These are phyloP conservation scores for Chenopodium quinoa DNA, from an alignment of 148 eudicot genomes.

Conservation along the genomic window DNA sequence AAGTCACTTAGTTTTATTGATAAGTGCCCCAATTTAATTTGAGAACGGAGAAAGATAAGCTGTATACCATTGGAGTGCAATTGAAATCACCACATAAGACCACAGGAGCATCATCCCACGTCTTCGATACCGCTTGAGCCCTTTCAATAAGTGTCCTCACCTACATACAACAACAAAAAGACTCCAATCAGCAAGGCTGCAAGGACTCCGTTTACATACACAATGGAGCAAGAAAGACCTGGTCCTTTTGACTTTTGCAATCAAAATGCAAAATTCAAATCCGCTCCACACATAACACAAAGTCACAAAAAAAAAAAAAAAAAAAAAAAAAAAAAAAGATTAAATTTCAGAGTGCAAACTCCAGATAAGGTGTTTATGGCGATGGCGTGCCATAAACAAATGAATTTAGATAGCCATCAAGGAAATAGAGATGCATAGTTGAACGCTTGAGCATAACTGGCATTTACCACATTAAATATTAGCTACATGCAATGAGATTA, in stretches of 20 bases:
- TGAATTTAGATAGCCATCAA: not conserved
- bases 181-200: not conserved
- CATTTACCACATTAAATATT: not conserved
- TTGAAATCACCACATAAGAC: slow-evolving; percentile 95
- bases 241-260: not conserved
- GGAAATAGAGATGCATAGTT: not conserved
- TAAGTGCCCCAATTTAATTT: not conserved
- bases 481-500: not conserved
- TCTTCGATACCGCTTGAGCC: slow-evolving; percentile 80
- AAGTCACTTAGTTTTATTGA: slow-evolving; percentile 21
- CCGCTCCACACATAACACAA: too few species aligned
- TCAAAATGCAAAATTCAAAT: too few species aligned
- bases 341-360: not conserved
- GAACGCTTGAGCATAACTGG: not conserved
- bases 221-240: not conserved
- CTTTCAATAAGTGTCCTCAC: slow-evolving; percentile 72
- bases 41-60: not conserved
- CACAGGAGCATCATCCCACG: slow-evolving; percentile 91
- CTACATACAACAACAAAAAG: slow-evolving; percentile 33
- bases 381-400: not conserved
- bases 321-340: not conserved
- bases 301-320: not conserved
- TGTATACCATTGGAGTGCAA: slow-evolving; percentile 75
- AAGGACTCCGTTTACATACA: not conserved
- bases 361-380: not conserved